A percentile compares a stretch with the other conserved stretches of the same genome.
Conservation (phyloP, 441 rosid genomes). For the Arabidopsis lyrata region DNA sequence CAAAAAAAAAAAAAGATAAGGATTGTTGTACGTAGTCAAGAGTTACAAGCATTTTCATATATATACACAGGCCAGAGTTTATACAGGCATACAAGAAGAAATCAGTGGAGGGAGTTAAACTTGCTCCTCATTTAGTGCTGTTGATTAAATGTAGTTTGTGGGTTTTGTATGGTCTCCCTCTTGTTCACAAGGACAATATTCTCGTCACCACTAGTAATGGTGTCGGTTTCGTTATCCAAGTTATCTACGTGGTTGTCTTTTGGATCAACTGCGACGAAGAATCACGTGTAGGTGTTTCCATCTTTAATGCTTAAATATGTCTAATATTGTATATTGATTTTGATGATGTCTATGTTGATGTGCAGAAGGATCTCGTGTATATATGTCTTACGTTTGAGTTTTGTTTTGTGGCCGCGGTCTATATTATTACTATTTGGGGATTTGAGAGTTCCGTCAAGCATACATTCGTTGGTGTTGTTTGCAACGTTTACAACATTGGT, state of each 20-base stretch:
- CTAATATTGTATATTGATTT: too few relatives aligned
- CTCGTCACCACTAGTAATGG: conserved; percentile 23
- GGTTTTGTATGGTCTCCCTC: conserved; percentile 29
- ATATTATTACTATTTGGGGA: too few relatives aligned
- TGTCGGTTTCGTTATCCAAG: conserved; percentile 15
- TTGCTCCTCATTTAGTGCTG: not conserved
- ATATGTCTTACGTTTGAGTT: too few relatives aligned
- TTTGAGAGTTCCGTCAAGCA: too few relatives aligned
- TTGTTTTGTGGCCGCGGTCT: too few relatives aligned
- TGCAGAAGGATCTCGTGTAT: not conserved
- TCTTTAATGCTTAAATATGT: not conserved
- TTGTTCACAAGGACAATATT: conserved; percentile 7
- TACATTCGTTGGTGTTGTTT: not conserved
- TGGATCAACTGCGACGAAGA: not conserved
- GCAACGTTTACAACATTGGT: not conserved
- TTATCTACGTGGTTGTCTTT: not conserved
- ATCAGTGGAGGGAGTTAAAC: not conserved
- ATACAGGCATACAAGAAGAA: conserved; percentile 13
- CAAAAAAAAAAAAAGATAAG: too few relatives aligned
- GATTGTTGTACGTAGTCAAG: not conserved
- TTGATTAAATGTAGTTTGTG: conserved; percentile 7
- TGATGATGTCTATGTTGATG: not conserved
- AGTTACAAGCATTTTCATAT: not conserved
- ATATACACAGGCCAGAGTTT: not conserved
- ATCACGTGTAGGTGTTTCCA: not conserved